Percentiles rank a stretch among this genome's conserved stretches.
Evolutionary conservation across 1,284 basidiomycete species (phyloP).

Genomic region (Anthracocystis setariae): DNA sequence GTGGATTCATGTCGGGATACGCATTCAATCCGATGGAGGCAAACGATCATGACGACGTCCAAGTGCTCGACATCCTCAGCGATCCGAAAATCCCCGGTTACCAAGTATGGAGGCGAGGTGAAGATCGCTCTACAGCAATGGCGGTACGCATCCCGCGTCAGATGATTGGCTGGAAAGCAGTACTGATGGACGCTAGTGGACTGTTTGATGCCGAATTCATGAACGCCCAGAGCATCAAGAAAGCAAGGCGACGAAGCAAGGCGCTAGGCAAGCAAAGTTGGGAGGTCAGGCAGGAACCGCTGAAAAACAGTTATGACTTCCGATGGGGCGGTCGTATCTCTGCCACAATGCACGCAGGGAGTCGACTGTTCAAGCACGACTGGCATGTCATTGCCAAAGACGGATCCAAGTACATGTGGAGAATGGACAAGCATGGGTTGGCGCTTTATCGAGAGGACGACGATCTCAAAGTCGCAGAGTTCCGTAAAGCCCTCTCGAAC

Average conservation of each 20-base stretch:
- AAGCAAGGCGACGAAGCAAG: conserved; percentile 26
- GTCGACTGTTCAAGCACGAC: conserved; percentile 43
- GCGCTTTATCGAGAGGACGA: conserved; percentile 28
- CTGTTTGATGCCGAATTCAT: not conserved
- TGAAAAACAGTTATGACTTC: conserved; percentile 47
- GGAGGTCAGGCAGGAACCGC: conserved; percentile 39
- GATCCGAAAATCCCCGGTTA: conserved; percentile 35
- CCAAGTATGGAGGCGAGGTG: conserved; percentile 13
- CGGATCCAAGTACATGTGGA: conserved; percentile 28
- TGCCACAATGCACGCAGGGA: conserved; percentile 40
- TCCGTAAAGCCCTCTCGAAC: conserved; percentile 14
- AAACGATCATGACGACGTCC: not conserved
- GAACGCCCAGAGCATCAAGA: not conserved
- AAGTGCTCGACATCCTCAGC: conserved; percentile 25
- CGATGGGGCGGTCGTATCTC: conserved; percentile 30
- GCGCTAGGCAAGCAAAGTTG: conserved; percentile 31
- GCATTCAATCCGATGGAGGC: too few relatives aligned
- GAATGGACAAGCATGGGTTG: conserved; percentile 34
- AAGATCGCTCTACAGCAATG: not conserved
- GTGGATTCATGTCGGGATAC: too few relatives aligned
- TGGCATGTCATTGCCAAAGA: conserved; percentile 45
- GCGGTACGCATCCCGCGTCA: conserved; percentile 30
- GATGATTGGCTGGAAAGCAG: conserved; percentile 44
- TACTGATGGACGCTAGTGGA: conserved; percentile 22
- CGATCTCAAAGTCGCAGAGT: conserved; percentile 33